A percentile compares a stretch with the other conserved stretches of the same genome.
phyloP scores from a whole-genome alignment of 1,284 basidiomycete genomes.

The Leccinum pallidistipes region DNA sequence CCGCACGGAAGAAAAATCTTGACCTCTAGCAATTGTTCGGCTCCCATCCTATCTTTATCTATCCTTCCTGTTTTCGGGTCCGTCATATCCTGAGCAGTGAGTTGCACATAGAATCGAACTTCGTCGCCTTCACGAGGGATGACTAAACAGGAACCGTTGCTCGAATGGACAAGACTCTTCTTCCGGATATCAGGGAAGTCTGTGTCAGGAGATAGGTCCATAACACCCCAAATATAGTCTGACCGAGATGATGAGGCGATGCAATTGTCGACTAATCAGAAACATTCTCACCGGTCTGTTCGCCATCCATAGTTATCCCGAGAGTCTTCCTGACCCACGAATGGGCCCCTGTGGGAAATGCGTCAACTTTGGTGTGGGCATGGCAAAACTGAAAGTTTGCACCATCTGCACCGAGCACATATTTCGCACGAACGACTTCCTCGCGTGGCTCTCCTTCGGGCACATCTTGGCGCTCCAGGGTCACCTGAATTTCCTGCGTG shows the following conservation, averaged over 20 bases:
- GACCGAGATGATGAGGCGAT: not conserved
- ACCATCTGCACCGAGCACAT: conserved; percentile 58
- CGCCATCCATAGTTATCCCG: conserved; percentile 56
- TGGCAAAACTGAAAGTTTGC: not conserved
- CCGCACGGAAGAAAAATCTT: not conserved
- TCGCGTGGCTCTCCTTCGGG: conserved; percentile 31
- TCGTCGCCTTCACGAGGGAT: conserved; percentile 44
- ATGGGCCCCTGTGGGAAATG: conserved; percentile 45
- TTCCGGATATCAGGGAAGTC: conserved; percentile 66
- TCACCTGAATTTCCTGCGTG: conserved; percentile 31
- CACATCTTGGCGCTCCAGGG: conserved; percentile 34
- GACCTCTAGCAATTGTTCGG: conserved; percentile 43
- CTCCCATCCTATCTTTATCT: conserved; percentile 44
- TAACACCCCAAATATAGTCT: conserved; percentile 60
- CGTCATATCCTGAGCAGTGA: conserved; percentile 39
- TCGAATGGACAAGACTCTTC: conserved; percentile 56
- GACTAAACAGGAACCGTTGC: conserved; percentile 48
- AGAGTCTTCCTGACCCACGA: conserved; percentile 59
- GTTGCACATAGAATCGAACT: conserved; percentile 49
- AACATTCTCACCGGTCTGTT: conserved; percentile 45
- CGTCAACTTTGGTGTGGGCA: not conserved
- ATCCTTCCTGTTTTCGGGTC: conserved; percentile 37
- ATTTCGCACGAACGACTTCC: conserved; percentile 54
- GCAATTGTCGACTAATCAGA: not conserved
- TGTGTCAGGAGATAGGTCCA: conserved; percentile 52